Percentiles rank a stretch among this genome's conserved stretches.
Evolutionary conservation across 2,329 filamentous ascomycete genomes (phyloP).

Genomic region (Colletotrichum endophyticum): DNA sequence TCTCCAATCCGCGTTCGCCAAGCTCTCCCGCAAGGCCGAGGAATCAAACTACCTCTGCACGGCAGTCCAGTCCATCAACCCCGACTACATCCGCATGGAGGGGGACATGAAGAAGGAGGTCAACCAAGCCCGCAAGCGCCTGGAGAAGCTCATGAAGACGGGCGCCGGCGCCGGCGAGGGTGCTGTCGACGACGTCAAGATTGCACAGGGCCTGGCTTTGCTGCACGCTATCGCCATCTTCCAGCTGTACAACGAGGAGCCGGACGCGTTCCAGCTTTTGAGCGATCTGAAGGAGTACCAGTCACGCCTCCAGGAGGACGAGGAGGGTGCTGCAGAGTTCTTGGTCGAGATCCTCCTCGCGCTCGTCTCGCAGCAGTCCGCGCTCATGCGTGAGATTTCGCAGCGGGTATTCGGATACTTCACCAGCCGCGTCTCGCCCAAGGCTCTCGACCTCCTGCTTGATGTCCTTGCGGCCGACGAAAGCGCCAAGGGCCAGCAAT

Average conservation of each 20-base stretch:
- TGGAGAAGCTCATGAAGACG: constrained; percentile 57
- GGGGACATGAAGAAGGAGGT: constrained; percentile 58
- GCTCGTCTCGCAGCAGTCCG: constrained; percentile 84
- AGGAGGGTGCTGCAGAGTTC: constrained; percentile 67
- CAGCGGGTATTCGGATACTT: constrained; percentile 89
- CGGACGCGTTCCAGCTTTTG: constrained; percentile 82
- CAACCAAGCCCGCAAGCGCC: constrained; percentile 54
- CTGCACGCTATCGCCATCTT: constrained; percentile 85
- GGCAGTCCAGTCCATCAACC: constrained; percentile 59
- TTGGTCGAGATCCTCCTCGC: constrained; percentile 90
- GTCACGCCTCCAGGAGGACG: constrained; percentile 64
- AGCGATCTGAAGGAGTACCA: constrained; percentile 82
- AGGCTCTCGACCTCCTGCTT: constrained; percentile 69
- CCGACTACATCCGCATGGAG: constrained; percentile 58
- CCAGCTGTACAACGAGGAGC: constrained; percentile 88
- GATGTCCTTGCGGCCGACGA: constrained; percentile 81
- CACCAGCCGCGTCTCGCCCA: constrained; percentile 73
- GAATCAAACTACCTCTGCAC: constrained; percentile 59
- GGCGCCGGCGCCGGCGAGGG: constrained; percentile 29
- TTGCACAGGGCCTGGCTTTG: constrained; percentile 72
- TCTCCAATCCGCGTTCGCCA: constrained; percentile 63
- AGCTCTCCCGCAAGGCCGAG: constrained; percentile 58
- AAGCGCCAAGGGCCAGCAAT: constrained; percentile 80
- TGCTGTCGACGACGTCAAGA: constrained; percentile 39
- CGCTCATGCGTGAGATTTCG: constrained; percentile 83